Evolutionary conservation across 768 basidiomycete genomes (phyloP).

Genomic region (Sporobolomyces pararoseus): DNA sequence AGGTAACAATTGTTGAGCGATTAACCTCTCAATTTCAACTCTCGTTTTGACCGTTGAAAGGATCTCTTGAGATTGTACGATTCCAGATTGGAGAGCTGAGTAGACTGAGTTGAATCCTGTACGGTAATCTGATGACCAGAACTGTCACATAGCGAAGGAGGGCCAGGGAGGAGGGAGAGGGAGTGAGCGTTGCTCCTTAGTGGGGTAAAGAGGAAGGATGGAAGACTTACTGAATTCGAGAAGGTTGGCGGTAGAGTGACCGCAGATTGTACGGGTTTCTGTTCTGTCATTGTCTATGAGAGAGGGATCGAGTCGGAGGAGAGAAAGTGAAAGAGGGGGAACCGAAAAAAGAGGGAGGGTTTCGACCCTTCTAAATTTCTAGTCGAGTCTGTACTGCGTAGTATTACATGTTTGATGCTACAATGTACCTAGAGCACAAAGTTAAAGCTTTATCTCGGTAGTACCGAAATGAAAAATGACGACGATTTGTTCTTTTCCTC

Average conservation of each 20-base stretch:
- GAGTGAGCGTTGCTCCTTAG: neutral
- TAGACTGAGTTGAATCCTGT: constrained; percentile 18
- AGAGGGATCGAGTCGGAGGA: neutral
- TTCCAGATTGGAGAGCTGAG: neutral
- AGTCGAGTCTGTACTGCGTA: too few relatives aligned
- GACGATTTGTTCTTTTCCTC: neutral
- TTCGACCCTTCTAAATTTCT: too few relatives aligned
- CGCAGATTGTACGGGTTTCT: neutral
- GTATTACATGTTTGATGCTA: too few relatives aligned
- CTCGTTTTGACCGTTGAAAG: neutral
- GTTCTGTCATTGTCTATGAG: neutral
- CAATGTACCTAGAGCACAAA: too few relatives aligned
- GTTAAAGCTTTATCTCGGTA: constrained; percentile 7
- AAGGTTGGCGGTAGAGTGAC: constrained; percentile 29
- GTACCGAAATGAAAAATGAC: neutral
- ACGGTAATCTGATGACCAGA: constrained; percentile 40
- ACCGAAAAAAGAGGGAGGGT: neutral
- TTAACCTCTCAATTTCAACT: neutral
- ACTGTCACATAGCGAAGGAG: too few relatives aligned
- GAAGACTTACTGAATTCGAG: constrained; percentile 15
- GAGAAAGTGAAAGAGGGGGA: neutral
- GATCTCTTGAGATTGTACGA: constrained; percentile 23
- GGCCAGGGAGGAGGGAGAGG: neutral
- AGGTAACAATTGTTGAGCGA: constrained; percentile 6
- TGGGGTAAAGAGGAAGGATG: neutral